phyloP scores from a whole-genome alignment of 257 asterid species.

The Capsicum chinense region DNA sequence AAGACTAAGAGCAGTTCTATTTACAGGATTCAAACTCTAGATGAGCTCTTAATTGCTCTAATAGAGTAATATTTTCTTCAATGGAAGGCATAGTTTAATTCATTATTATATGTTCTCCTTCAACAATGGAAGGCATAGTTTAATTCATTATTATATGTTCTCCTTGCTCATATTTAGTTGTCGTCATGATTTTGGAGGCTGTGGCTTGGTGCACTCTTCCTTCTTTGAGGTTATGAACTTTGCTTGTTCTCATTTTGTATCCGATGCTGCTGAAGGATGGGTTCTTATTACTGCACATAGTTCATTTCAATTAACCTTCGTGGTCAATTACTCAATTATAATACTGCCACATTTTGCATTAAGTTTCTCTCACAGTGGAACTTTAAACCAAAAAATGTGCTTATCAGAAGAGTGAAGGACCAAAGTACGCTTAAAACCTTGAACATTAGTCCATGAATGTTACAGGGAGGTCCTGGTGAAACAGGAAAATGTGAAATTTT shows the following conservation, averaged over 20 bases:
- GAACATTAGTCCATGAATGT: not conserved
- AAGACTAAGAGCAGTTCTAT: not conserved
- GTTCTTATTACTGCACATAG: constrained; percentile 8
- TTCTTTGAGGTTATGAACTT: not conserved
- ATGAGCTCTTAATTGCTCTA: not conserved
- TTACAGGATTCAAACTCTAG: not conserved
- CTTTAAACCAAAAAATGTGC: not conserved
- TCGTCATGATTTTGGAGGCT: not conserved
- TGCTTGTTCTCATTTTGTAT: constrained; percentile 21
- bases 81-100: constrained; percentile 29
- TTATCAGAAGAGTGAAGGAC: not conserved
- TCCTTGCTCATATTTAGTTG: constrained; percentile 28
- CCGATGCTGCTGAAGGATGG: not conserved
- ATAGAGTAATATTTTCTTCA: not conserved
- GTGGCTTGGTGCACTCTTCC: not conserved
- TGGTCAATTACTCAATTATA: not conserved
- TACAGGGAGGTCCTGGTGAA: not conserved
- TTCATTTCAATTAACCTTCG: not conserved
- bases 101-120: constrained; percentile 29
- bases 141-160: constrained; percentile 27
- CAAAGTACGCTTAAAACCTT: not conserved
- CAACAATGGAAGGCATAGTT: constrained; percentile 20
- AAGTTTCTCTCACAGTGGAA: not conserved
- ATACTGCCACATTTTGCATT: not conserved
- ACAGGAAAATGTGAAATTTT: not conserved